These are phyloP conservation scores for Termitomyces sp. DNA, from an alignment of 768 basidiomycete genomes.

Conservation along the genomic window DNA sequence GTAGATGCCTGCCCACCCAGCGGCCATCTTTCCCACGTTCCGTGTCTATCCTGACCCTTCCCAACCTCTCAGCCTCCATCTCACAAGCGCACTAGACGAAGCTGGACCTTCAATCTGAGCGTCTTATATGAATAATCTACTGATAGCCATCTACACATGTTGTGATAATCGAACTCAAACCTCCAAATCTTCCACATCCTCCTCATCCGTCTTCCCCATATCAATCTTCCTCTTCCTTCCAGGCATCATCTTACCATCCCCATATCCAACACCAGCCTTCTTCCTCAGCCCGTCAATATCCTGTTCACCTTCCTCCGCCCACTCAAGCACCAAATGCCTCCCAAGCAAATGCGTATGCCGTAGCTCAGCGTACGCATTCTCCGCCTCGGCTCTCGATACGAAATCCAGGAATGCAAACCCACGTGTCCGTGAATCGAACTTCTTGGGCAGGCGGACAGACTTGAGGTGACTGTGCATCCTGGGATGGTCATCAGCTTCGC, in stretches of 20 bases:
- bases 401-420: conserved; percentile 99
- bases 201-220: conserved; percentile 41
- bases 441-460: conserved; percentile 89
- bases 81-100: no score
- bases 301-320: conserved; percentile 83
- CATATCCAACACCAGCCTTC: conserved; percentile 79
- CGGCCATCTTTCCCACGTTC: no score
- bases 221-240: conserved; percentile 72
- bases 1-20: no score
- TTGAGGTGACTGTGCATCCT: conserved; percentile 92
- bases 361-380: conserved; percentile 82
- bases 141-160: not conserved
- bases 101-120: no score
- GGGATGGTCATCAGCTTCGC: not conserved
- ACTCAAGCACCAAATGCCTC: conserved; percentile 90
- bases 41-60: no score
- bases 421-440: conserved; percentile 83
- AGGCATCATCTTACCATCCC: conserved; percentile 67
- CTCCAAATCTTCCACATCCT: conserved; percentile 37
- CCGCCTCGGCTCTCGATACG: conserved; percentile 88
- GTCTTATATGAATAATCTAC: no score
- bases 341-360: conserved; percentile 96
- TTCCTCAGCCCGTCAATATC: conserved; percentile 74
- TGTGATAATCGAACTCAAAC: conserved; percentile 15
- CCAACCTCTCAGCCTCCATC: no score